phyloP scores from a whole-genome alignment of 768 basidiomycete genomes.

The Auricularia auricula-judae region DNA sequence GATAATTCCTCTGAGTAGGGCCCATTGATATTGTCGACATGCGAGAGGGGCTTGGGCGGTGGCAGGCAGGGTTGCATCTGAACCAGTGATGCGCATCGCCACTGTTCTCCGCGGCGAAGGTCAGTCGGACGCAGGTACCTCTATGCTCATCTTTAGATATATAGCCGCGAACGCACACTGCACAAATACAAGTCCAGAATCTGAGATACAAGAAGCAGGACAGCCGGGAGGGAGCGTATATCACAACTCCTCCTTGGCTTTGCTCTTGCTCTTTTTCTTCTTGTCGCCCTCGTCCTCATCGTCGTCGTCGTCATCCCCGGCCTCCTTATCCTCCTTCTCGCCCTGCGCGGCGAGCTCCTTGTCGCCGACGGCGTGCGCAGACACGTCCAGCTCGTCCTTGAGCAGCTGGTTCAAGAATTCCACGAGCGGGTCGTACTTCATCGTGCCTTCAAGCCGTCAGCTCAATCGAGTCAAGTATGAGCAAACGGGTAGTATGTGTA shows the following conservation, averaged over 20 bases:
- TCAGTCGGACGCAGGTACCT: too few species aligned
- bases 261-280: constrained; percentile 11
- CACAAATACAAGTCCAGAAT: too few species aligned
- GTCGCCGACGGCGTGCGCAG: constrained; percentile 31
- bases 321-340: constrained; percentile 12
- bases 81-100: too few species aligned
- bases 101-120: too few species aligned
- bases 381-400: constrained; percentile 54
- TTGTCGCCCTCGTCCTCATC: constrained; percentile 13
- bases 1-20: too few species aligned
- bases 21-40: too few species aligned
- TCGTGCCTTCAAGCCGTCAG: constrained; percentile 34
- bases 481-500: constrained; percentile 17
- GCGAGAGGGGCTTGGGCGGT: too few species aligned
- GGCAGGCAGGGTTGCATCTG: too few species aligned
- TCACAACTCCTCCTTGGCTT: constrained; percentile 14
- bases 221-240: not conserved
- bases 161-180: too few species aligned
- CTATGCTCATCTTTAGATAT: too few species aligned
- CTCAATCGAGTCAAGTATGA: not conserved
- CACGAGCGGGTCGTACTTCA: constrained; percentile 64
- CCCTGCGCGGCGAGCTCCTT: constrained; percentile 6
- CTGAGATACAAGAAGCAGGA: too few species aligned
- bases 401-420: constrained; percentile 64
- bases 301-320: constrained; percentile 17